Percentiles rank a stretch among this genome's conserved stretches.
Evolutionary conservation across 345 rosid species (phyloP).

Genomic region (Acer campestre): DNA sequence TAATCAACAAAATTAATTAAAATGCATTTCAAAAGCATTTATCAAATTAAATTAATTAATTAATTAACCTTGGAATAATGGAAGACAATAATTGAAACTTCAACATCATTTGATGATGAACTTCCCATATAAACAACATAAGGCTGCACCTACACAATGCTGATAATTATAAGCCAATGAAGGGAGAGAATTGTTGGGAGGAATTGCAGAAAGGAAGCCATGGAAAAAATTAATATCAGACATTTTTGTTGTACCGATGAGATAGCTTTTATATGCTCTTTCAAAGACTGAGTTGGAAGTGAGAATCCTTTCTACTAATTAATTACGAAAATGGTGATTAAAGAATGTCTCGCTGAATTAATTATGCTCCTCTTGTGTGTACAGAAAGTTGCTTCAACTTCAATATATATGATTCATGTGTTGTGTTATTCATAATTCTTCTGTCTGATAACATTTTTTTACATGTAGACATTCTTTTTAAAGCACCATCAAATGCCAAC

Average conservation of each 20-base stretch:
- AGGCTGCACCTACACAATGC: conserved; percentile 31
- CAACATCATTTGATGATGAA: conserved; percentile 26
- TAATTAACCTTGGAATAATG: conserved; percentile 44
- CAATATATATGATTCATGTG: too few relatives aligned
- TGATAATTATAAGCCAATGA: conserved; percentile 11
- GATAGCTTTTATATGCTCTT: background rate
- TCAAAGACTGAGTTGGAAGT: background rate
- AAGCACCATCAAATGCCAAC: too few relatives aligned
- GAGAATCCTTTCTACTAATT: background rate
- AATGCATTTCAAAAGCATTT: too few relatives aligned
- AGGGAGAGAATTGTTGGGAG: conserved; percentile 27
- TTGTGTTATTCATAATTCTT: too few relatives aligned
- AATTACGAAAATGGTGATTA: background rate
- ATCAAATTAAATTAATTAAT: too few relatives aligned
- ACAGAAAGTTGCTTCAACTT: too few relatives aligned
- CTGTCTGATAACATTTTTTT: too few relatives aligned
- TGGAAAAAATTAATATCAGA: conserved; percentile 16
- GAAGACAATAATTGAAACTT: conserved; percentile 43
- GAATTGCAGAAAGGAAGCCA: conserved; percentile 37
- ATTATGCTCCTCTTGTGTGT: too few relatives aligned
- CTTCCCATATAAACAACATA: conserved; percentile 81
- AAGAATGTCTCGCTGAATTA: too few relatives aligned
- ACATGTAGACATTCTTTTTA: too few relatives aligned
- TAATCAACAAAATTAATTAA: background rate
- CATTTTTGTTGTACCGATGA: background rate